These are phyloP conservation scores for Fusarium stilboides DNA, from an alignment of 2,329 filamentous ascomycete genomes.

Conservation along the genomic window DNA sequence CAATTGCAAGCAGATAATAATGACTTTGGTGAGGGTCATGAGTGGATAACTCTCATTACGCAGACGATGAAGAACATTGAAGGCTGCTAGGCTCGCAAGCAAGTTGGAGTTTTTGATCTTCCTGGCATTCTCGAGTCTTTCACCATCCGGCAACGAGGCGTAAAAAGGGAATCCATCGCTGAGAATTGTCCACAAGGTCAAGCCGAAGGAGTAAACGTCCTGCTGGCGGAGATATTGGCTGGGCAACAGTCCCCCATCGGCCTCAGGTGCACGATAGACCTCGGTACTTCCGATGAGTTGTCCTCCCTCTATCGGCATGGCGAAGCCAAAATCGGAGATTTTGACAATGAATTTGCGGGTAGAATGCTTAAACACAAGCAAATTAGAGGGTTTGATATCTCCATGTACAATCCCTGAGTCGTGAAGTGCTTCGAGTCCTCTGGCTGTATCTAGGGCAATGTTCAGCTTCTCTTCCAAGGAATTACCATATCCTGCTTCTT, in stretches of 20 bases:
- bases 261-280: conserved; percentile 3
- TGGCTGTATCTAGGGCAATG: not conserved
- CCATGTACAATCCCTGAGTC: conserved; percentile 2
- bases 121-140: not conserved
- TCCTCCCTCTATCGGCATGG: not conserved
- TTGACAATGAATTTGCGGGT: not conserved
- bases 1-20: not conserved
- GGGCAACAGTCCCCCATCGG: not conserved
- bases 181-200: conserved; percentile 1
- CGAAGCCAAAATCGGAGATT: conserved; percentile 10
- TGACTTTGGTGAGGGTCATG: conserved; percentile 2
- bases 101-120: conserved; percentile 2
- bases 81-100: not conserved
- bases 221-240: not conserved
- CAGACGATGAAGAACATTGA: conserved; percentile 5
- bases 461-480: not conserved
- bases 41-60: not conserved
- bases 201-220: conserved; percentile 7
- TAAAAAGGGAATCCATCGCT: not conserved
- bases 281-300: conserved; percentile 8
- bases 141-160: not conserved
- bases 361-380: conserved; percentile 7
- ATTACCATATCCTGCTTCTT: conserved; percentile 7
- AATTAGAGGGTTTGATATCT: conserved; percentile 11
- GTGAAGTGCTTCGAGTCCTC: not conserved